Evolutionary conservation across 2,329 filamentous ascomycete species (phyloP), one percentile per base, ranked within the genome.

Genomic region (Byssoonygena ceratinophila): DNA sequence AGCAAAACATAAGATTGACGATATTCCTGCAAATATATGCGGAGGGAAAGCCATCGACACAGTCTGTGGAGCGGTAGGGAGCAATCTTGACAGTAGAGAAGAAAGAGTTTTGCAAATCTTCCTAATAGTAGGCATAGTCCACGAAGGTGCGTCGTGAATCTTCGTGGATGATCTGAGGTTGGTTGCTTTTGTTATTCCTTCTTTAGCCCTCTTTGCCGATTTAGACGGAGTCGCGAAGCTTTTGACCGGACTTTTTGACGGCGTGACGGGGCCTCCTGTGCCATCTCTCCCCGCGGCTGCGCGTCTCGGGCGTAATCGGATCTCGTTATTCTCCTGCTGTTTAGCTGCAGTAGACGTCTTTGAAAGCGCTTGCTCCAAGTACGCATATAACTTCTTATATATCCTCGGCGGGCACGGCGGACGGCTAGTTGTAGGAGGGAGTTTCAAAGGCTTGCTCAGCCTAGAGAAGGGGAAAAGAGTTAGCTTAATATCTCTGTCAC

Each of bases 381-480:
- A 89, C 29, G 74, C 74, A 66, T 90, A 92, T 34, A 97, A 75
- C 54, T 87, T 87, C 62, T 85, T 86, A 73, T 97, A 97, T 49
- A 88, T 77, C 52, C 81, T 79, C 0, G 87, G 88, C 44, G 83
- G 82, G 50, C 88, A 84, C 3, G 89, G 89, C 1, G 89, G 87
- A 3, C 82, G 78, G 2, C 84, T 79, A 57, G 85, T 80, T 54
- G 90, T 83, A 0, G 82, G 78, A 0, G 90, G 89, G 6, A 95
- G 80, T 63, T 89, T 81, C 41, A 94, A 78, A 0, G 75, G 67
- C 52, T 82, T 84, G 63, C 89, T 90, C 36, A 95, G 75, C 50
- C 88, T 88, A 29, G 4, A 27, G 7, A 14, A 5, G n/a, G n/a
- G 29, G 14, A 8, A 46, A 45, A 11, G 9, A 45, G 39, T 12